Conservation (phyloP, 2,329 filamentous ascomycete genomes). For the Exophiala sp. region DNA sequence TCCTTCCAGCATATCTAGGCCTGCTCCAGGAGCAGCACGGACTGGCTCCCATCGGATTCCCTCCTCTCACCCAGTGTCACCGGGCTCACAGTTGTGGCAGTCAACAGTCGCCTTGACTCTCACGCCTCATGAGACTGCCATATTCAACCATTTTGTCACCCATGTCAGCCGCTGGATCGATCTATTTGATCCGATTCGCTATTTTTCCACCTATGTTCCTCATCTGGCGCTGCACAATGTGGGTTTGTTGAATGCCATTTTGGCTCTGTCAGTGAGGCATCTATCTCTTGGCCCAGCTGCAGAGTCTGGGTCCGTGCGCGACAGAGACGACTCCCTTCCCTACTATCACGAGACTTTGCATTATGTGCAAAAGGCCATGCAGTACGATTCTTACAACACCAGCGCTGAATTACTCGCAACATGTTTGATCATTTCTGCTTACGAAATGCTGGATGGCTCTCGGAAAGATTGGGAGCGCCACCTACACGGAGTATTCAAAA, state of each 20-base stretch:
- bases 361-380: slow-evolving; percentile 56
- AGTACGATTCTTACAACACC: slow-evolving; percentile 52
- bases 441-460: slow-evolving; percentile 51
- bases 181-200: slow-evolving; percentile 40
- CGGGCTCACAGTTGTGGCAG: slow-evolving; percentile 4
- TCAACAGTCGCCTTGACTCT: not conserved
- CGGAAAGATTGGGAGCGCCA: slow-evolving; percentile 53
- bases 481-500: slow-evolving; percentile 61
- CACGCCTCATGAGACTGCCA: slow-evolving; percentile 1
- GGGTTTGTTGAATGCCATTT: slow-evolving; percentile 53
- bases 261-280: slow-evolving; percentile 52
- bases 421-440: slow-evolving; percentile 55
- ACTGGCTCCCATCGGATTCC: not conserved
- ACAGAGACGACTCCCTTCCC: slow-evolving; percentile 3
- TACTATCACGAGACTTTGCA: slow-evolving; percentile 57
- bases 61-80: not conserved
- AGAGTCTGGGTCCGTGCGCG: not conserved
- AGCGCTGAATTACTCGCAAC: slow-evolving; percentile 56
- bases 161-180: slow-evolving; percentile 30
- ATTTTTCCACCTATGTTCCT: slow-evolving; percentile 37
- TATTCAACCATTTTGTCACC: slow-evolving; percentile 6
- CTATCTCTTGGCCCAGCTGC: slow-evolving; percentile 35
- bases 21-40: not conserved
- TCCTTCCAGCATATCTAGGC: not conserved
- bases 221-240: slow-evolving; percentile 47